Evolutionary conservation across 768 basidiomycete species (phyloP).

Genomic region (Collybiopsis confluens): DNA sequence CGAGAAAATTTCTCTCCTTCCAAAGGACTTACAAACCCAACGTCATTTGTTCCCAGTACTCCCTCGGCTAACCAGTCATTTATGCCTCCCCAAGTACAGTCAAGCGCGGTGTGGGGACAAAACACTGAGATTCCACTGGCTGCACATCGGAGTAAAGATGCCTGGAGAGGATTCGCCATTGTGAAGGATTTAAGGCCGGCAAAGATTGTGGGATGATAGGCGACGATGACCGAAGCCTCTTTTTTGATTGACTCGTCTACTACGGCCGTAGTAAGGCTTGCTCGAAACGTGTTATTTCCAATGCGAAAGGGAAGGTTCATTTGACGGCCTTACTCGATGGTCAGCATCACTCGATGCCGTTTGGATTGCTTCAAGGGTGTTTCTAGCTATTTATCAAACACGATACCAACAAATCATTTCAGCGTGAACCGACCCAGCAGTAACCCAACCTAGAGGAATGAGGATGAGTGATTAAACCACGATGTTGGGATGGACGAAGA

Average conservation of each 20-base stretch:
- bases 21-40: conserved; percentile 28
- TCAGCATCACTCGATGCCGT: conserved; percentile 52
- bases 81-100: conserved; percentile 78
- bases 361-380: conserved; percentile 42
- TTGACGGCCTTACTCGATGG: conserved; percentile 56
- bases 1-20: conserved; percentile 36
- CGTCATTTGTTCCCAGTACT: conserved; percentile 32
- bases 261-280: conserved; percentile 71
- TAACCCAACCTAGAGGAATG: conserved; percentile 57
- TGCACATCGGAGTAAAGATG: conserved; percentile 73
- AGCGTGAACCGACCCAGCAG: conserved; percentile 51
- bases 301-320: conserved; percentile 12
- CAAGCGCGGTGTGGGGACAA: conserved; percentile 85
- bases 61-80: conserved; percentile 85
- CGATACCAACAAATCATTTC: conserved; percentile 4
- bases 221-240: conserved; percentile 62
- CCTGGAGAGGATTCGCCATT: conserved; percentile 72
- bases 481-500: neutral
- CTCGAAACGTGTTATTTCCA: conserved; percentile 13
- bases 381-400: conserved; percentile 30
- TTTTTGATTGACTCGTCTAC: conserved; percentile 61
- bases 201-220: conserved; percentile 88
- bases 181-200: conserved; percentile 71
- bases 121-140: conserved; percentile 84
- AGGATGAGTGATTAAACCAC: conserved; percentile 8